A percentile compares a stretch with the other conserved stretches of the same genome.
Evolutionary conservation across 352 stramenopile genomes (phyloP).

Genomic region (Globisporangium cederbergense): DNA sequence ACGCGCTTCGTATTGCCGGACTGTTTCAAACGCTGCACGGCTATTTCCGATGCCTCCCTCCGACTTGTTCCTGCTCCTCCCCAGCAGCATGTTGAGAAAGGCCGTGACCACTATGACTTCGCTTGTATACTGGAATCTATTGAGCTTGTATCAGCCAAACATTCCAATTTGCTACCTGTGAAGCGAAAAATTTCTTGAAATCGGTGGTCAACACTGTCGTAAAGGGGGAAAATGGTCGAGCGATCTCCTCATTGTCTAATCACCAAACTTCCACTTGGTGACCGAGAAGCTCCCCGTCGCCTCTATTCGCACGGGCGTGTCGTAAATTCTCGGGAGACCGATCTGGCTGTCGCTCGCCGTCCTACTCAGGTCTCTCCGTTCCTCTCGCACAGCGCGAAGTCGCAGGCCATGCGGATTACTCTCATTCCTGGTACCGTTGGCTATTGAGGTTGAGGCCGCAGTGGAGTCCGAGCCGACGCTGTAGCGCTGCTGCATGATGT

Average conservation of each 20-base stretch:
- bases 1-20: not conserved
- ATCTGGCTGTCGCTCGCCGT: slow-evolving; percentile 30
- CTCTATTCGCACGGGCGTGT: slow-evolving; percentile 32
- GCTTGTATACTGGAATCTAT: not conserved
- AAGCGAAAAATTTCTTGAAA: not conserved
- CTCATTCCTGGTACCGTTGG: not conserved
- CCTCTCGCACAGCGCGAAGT: slow-evolving; percentile 19
- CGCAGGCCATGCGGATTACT: not conserved
- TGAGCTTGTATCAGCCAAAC: no score
- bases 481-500: slow-evolving; percentile 18
- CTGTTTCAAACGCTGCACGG: not conserved
- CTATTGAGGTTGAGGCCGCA: not conserved
- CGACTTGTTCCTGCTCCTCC: not conserved
- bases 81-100: not conserved
- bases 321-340: slow-evolving; percentile 31
- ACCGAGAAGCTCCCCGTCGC: slow-evolving; percentile 34
- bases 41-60: not conserved
- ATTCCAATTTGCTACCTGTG: not conserved
- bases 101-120: not conserved
- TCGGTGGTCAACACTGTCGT: not conserved
- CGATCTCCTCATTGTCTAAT: not conserved
- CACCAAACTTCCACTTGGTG: slow-evolving; percentile 33
- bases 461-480: not conserved
- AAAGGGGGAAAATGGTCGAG: not conserved
- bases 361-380: slow-evolving; percentile 19